Percentiles rank a stretch among this genome's conserved stretches.
Conservation (phyloP, 2,329 filamentous ascomycete genomes). For the Sporothrix luriei region DNA sequence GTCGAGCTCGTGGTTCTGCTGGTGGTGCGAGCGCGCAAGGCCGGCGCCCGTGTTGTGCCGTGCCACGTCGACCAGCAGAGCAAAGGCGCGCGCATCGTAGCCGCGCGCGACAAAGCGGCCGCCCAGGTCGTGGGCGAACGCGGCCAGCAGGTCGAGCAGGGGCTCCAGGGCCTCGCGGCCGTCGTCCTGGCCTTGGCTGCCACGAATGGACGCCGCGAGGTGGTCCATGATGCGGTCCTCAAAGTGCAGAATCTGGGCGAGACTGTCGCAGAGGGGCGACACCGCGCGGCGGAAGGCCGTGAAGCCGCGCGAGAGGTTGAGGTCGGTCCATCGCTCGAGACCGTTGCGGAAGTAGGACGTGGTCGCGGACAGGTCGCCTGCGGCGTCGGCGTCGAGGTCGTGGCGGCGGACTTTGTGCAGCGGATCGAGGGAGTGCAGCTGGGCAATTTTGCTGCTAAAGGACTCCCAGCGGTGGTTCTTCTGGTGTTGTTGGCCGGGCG, state of each 20-base stretch:
- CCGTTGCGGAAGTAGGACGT: slow-evolving; percentile 87
- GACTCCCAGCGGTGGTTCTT: slow-evolving; percentile 89
- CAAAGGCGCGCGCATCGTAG: slow-evolving; percentile 76
- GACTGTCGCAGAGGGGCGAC: slow-evolving; percentile 78
- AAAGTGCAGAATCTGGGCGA: slow-evolving; percentile 90
- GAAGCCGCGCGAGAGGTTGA: slow-evolving; percentile 85
- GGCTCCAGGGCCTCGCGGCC: slow-evolving; percentile 84
- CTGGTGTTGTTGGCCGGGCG: slow-evolving; percentile 56
- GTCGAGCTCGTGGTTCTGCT: slow-evolving; percentile 66
- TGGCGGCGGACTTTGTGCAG: slow-evolving; percentile 85
- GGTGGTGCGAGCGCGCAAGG: slow-evolving; percentile 26
- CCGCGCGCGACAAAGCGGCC: slow-evolving; percentile 72
- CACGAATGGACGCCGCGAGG: slow-evolving; percentile 72
- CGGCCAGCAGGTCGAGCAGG: slow-evolving; percentile 81
- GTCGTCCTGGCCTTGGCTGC: slow-evolving; percentile 50
- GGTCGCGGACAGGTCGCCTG: slow-evolving; percentile 71
- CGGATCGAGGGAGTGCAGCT: slow-evolving; percentile 86
- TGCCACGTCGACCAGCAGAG: slow-evolving; percentile 75
- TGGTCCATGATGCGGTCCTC: slow-evolving; percentile 80
- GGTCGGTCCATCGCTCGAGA: slow-evolving; percentile 84
- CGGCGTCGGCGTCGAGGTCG: slow-evolving; percentile 63
- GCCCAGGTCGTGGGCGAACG: slow-evolving; percentile 93
- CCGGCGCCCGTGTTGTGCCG: slow-evolving; percentile 34
- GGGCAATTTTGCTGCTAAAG: slow-evolving; percentile 86
- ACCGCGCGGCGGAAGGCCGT: slow-evolving; percentile 74